Evolutionary conservation across 495 filamentous ascomycete species (phyloP).

Genomic region (Aspergillus homomorphus): DNA sequence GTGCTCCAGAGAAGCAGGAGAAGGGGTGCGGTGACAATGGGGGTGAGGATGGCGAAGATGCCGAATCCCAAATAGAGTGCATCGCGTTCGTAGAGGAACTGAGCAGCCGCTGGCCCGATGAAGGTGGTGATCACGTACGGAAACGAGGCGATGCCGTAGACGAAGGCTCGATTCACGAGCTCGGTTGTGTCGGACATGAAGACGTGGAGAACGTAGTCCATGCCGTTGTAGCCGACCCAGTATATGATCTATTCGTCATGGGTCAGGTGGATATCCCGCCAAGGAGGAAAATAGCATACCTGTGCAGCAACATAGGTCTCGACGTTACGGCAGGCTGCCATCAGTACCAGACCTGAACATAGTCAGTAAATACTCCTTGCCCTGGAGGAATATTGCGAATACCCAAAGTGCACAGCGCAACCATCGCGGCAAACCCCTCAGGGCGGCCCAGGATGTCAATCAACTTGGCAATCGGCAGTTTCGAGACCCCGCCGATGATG

Average conservation of each 20-base stretch:
- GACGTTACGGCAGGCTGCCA: constrained; percentile 38
- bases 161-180: constrained; percentile 54
- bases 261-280: not conserved
- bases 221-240: constrained; percentile 49
- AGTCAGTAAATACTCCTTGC: not conserved
- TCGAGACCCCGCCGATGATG: constrained; percentile 45
- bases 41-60: constrained; percentile 52
- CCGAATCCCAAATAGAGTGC: constrained; percentile 58
- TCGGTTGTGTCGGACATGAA: constrained; percentile 60
- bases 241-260: constrained; percentile 44
- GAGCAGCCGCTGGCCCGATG: constrained; percentile 18
- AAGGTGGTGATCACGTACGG: constrained; percentile 55
- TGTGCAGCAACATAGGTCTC: constrained; percentile 41
- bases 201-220: constrained; percentile 50
- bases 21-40: constrained; percentile 46
- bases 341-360: constrained; percentile 40
- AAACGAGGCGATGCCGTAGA: constrained; percentile 51
- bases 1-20: constrained; percentile 45
- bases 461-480: constrained; percentile 59
- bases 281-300: constrained; percentile 16
- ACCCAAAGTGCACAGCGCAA: not conserved
- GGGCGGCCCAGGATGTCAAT: constrained; percentile 57
- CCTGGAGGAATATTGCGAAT: not conserved
- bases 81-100: constrained; percentile 15
- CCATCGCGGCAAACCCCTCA: not conserved